These are phyloP conservation scores for Acanthamoeba sp. DNA, from an alignment of 208 protist species.

Conservation along the genomic window DNA sequence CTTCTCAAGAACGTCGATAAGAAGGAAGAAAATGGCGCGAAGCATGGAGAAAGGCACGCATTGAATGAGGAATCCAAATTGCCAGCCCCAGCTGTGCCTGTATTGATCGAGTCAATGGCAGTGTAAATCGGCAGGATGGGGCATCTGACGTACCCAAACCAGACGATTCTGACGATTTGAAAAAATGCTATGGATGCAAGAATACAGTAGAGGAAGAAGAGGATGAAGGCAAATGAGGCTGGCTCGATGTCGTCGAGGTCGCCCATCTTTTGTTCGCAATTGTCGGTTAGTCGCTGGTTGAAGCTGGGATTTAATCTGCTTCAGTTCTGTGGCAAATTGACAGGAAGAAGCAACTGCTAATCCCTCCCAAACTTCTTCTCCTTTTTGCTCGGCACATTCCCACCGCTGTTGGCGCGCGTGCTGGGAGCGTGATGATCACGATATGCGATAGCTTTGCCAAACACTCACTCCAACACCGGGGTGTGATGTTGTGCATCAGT, in stretches of 20 bases:
- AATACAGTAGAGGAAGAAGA: conserved; percentile 40
- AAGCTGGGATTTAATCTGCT: no score
- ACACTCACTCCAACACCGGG: no score
- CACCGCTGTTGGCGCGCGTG: no score
- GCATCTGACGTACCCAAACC: background rate
- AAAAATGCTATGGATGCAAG: background rate
- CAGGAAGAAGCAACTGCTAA: no score
- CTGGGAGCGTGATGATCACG: no score
- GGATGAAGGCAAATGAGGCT: conserved; percentile 20
- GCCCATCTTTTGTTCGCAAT: background rate
- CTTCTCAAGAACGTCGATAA: background rate
- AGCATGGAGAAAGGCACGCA: conserved; percentile 18
- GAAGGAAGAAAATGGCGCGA: conserved; percentile 21
- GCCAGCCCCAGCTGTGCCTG: conserved; percentile 55
- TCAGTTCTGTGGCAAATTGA: no score
- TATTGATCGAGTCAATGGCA: background rate
- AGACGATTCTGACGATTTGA: conserved; percentile 46
- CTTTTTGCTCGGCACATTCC: no score
- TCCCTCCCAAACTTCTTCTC: no score
- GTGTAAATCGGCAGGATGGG: no score
- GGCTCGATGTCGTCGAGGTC: conserved; percentile 3
- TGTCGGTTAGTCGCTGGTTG: no score
- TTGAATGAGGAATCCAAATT: conserved; percentile 53
- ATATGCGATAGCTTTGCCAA: no score
- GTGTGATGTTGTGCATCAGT: no score